Conservation (phyloP, 345 rosid species). For the Erucastrum elatum region DNA sequence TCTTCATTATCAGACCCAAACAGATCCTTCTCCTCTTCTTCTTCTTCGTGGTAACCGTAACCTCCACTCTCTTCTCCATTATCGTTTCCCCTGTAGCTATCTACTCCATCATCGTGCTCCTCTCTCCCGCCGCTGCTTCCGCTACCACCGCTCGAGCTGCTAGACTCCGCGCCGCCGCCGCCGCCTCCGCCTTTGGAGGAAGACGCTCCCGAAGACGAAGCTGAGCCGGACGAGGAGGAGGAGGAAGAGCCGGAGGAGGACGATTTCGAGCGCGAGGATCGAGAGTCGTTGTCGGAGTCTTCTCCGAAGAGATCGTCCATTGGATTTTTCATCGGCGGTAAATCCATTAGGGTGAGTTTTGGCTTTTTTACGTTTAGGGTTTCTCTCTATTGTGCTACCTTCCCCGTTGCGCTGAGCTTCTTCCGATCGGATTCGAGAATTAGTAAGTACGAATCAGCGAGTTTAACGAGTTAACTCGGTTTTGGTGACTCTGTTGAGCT, state of each 20-base stretch:
- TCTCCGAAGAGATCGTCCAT: constrained; percentile 53
- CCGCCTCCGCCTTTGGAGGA: constrained; percentile 32
- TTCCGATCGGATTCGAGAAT: constrained; percentile 29
- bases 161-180: constrained; percentile 45
- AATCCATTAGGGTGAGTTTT: not conserved
- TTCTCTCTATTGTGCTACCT: not conserved
- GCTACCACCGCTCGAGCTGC: constrained; percentile 55
- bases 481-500: not conserved
- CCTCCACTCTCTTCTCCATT: constrained; percentile 27
- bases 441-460: constrained; percentile 18
- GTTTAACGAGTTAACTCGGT: constrained; percentile 16
- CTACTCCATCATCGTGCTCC: constrained; percentile 39
- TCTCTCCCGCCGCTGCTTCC: constrained; percentile 49
- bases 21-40: constrained; percentile 58
- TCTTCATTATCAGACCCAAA: constrained; percentile 92
- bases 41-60: constrained; percentile 31
- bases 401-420: not conserved
- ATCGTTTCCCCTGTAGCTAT: constrained; percentile 28
- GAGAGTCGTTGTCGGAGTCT: constrained; percentile 43
- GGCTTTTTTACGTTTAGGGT: not conserved
- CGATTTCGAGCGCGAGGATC: constrained; percentile 50
- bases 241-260: constrained; percentile 51
- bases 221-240: constrained; percentile 49
- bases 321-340: constrained; percentile 25
- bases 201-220: constrained; percentile 39